Evolutionary conservation across 768 basidiomycete genomes (phyloP), one percentile per base, ranked within the genome.

Genomic region (Boletus bicolor): DNA sequence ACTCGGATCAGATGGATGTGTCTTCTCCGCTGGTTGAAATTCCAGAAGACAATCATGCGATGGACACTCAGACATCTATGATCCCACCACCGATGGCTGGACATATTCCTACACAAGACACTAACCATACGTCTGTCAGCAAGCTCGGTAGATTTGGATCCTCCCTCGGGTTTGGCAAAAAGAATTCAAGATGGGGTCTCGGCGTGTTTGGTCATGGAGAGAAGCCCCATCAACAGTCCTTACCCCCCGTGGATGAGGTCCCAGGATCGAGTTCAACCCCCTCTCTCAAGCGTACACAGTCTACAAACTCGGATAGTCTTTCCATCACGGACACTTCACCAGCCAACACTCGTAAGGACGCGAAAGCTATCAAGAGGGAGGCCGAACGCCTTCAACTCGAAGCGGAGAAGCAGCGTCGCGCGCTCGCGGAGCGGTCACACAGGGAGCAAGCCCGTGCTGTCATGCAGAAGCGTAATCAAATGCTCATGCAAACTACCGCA

Each of bases 361-460:
- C 80, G 59, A 91, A 92, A 79, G 84, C 85, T 71, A 74, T 79
- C 59, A 91, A 89, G 78, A 91, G 91, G 73, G 88, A 92, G 72
- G 87, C 87, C 3, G 85, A 89, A 65, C 83, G 87, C 38, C 70
- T 89, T 49, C 83, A 84, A 54, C 82, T 81, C 56, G 92, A 95
- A 71, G 89, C 89, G 19, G 91, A 94, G 77, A 83, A 86, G 65
- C 89, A 91, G 62, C 85, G 87, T 58, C 89, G 92, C 59, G 84
- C 84, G 53, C 78, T 89, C 58, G 83, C 81, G 17, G 83, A 86
- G 69, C 84, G 83, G 64, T 85, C 77, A 66, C 85, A 91, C 58
- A 83, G 85, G 63, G 94, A 97, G 64, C 89, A 93, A 71, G 91
- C 93, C 17, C 83, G 93, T 52, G 92, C 91, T 43, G 93, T 96